Base-by-base conservation (phyloP, 2,329 filamentous ascomycete species). In the Fusarium virguliforme region DNA sequence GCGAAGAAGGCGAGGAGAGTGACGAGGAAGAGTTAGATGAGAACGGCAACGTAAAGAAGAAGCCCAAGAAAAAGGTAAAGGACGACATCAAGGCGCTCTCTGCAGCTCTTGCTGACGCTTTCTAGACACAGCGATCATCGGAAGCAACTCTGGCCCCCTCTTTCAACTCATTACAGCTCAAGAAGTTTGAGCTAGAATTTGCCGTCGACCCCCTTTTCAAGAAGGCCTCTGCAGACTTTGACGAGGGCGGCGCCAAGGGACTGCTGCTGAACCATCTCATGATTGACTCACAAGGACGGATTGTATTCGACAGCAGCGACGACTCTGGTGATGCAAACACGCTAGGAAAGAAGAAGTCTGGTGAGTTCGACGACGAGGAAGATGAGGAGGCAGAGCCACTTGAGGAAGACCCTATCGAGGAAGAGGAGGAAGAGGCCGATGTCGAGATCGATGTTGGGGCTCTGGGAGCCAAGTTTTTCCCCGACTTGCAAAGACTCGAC, bases 131-230 rank as follows among this genome's bases (percentile, higher is more conserved):
- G 80, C 88, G 94, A 64, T 95, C 93, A 26, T 95, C 96, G 8
- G 96, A 99, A 82, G 92, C 94, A n/a, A 99, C 96, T 0, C 85
- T 99, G 6, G 96, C 93, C 4, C 91, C 93, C 0, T 96, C 94
- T 0, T 98, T 98, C 80, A 89, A 92, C 43, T 91, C 95, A 18
- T 80, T 99, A 60, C 94, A 97, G 79, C 86, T 98, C 75, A 99
- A 99, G 83, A 99, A 98, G 81, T 95, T 99, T 77, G 96, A 99
- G 75, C 87, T 98, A 48, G 96, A 99, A 77, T 98, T 99, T 73
- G 91, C 95, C 0, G 95, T 99, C 6, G 96, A 99, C 78, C 96
- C 96, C 3, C 83, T 99, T n/a, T 99, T 99, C 88, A 99, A 99
- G 79, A 99, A 99, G 79, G 95, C 95, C 1, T 97, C 95, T 6